phyloP scores from a whole-genome alignment of 2,329 filamentous ascomycete genomes.

The Pseudocercospora cruenta region DNA sequence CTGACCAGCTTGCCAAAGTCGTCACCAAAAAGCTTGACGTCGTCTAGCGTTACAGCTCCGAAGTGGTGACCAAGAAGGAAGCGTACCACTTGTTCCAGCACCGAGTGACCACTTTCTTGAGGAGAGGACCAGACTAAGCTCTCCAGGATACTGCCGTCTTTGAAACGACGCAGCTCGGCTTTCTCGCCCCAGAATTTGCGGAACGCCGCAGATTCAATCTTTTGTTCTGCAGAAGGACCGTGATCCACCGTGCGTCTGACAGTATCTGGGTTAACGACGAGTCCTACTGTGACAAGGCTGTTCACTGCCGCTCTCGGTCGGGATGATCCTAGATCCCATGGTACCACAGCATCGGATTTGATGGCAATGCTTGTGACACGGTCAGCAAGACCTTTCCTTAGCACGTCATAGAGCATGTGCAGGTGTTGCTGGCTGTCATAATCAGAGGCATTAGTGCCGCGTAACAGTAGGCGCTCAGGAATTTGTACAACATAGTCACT shows the following conservation, averaged over 20 bases:
- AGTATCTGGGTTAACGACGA: slow-evolving; percentile 74
- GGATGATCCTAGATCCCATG: slow-evolving; percentile 44
- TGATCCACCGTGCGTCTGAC: slow-evolving; percentile 80
- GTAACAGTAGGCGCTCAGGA: slow-evolving; percentile 12
- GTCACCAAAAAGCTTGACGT: slow-evolving; percentile 50
- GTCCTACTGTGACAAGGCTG: slow-evolving; percentile 61
- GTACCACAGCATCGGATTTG: slow-evolving; percentile 16
- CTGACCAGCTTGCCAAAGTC: slow-evolving; percentile 52
- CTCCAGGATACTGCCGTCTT: slow-evolving; percentile 90
- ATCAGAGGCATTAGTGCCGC: background rate
- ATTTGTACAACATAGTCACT: slow-evolving; percentile 59
- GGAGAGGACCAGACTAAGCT: slow-evolving; percentile 79
- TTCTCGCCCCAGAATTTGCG: slow-evolving; percentile 94
- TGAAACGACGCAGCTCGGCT: slow-evolving; percentile 89
- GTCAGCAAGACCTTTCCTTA: slow-evolving; percentile 75
- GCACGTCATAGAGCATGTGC: slow-evolving; percentile 62
- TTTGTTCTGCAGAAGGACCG: slow-evolving; percentile 83
- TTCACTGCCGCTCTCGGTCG: slow-evolving; percentile 26
- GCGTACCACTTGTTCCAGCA: slow-evolving; percentile 78
- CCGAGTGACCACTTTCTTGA: slow-evolving; percentile 58
- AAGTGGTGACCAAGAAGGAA: slow-evolving; percentile 74
- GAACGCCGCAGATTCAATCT: slow-evolving; percentile 78
- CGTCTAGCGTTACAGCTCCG: slow-evolving; percentile 56
- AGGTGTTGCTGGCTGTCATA: slow-evolving; percentile 33
- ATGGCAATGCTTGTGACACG: slow-evolving; percentile 69